Percentiles rank a stretch among this genome's conserved stretches.
Conservation (phyloP, 208 protist genomes). For the Porcisia deanei region DNA sequence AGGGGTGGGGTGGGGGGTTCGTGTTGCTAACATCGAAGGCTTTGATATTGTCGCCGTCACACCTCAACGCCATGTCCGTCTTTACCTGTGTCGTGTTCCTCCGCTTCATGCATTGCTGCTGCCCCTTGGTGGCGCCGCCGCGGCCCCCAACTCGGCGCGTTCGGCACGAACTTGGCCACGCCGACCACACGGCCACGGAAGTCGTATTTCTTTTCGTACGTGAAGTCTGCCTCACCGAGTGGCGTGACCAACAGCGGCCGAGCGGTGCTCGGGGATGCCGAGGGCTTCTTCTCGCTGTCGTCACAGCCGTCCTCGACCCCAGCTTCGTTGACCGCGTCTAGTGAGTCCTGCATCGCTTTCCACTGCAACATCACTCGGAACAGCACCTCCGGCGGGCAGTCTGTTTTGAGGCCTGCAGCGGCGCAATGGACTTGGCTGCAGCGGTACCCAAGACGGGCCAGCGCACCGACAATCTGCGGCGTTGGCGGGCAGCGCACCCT, state of each 20-base stretch:
- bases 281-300: constrained; percentile 9
- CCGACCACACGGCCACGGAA: constrained; percentile 73
- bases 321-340: constrained; percentile 13
- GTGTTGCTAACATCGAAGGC: background rate
- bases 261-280: constrained; percentile 2
- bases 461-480: constrained; percentile 68
- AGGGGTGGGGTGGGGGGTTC: background rate
- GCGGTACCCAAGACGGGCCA: constrained; percentile 82
- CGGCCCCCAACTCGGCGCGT: constrained; percentile 88
- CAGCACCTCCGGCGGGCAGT: constrained; percentile 87
- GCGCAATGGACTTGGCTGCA: constrained; percentile 93
- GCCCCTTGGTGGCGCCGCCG: constrained; percentile 82
- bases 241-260: constrained; percentile 39
- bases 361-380: constrained; percentile 87
- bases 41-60: background rate
- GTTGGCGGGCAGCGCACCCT: constrained; percentile 78
- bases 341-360: constrained; percentile 45
- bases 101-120: constrained; percentile 25
- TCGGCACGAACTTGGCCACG: constrained; percentile 88
- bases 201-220: constrained; percentile 80
- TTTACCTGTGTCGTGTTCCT: background rate
- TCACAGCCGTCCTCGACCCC: background rate
- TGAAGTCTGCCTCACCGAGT: constrained; percentile 64
- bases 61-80: background rate
- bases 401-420: constrained; percentile 90